phyloP scores from a whole-genome alignment of 805 yeast genomes.

The Hanseniaspora nectarophila region DNA sequence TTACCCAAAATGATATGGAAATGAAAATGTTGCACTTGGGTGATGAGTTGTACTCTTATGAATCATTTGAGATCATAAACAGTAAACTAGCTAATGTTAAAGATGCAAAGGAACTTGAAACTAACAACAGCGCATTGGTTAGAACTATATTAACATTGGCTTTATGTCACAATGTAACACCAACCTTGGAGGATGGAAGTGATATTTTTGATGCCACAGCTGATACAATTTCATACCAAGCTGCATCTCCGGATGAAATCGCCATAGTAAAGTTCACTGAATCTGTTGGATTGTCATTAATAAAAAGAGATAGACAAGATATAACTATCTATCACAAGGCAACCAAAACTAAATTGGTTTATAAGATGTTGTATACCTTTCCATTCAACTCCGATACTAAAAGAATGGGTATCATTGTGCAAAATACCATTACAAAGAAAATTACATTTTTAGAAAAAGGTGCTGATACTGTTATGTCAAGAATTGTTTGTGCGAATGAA shows the following conservation, averaged over 20 bases:
- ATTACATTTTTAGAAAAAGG: conserved; percentile 85
- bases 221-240: conserved; percentile 72
- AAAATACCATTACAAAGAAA: conserved; percentile 35
- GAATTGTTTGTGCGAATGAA: conserved; percentile 72
- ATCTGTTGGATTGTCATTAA: conserved; percentile 65
- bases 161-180: conserved; percentile 95
- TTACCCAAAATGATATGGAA: conserved; percentile 97
- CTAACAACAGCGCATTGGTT: conserved; percentile 61
- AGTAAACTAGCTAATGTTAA: conserved; percentile 26
- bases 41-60: conserved; percentile 81
- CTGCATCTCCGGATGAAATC: conserved; percentile 97
- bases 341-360: conserved; percentile 41
- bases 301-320: conserved; percentile 69
- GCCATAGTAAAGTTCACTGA: conserved; percentile 93
- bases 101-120: conserved; percentile 35
- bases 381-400: conserved; percentile 94
- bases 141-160: conserved; percentile 76
- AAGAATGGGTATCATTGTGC: conserved; percentile 84
- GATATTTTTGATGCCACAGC: not conserved
- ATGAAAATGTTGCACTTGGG: conserved; percentile 87
- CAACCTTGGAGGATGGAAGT: conserved; percentile 53
- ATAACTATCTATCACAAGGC: conserved; percentile 56
- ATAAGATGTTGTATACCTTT: conserved; percentile 66
- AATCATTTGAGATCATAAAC: conserved; percentile 77
- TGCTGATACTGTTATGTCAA: conserved; percentile 88